These are phyloP conservation scores for Cercophora newfieldiana DNA, from an alignment of 495 filamentous ascomycete genomes.

Conservation along the genomic window DNA sequence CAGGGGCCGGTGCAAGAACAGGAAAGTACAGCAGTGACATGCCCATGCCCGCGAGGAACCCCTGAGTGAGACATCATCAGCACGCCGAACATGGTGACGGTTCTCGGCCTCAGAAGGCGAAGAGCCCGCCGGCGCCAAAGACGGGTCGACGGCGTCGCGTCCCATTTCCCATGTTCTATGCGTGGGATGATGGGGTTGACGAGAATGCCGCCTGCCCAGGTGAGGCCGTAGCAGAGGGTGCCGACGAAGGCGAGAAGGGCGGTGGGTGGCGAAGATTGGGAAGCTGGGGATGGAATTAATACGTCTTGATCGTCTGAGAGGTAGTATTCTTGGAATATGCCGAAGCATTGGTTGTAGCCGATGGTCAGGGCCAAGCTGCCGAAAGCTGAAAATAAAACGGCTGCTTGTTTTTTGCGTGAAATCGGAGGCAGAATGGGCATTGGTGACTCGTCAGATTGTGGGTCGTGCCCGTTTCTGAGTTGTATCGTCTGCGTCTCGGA, in stretches of 20 bases:
- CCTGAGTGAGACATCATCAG: constrained; percentile 49
- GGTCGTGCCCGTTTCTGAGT: no score
- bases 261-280: constrained; percentile 33
- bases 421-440: constrained; percentile 23
- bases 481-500: no score
- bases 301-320: constrained; percentile 41
- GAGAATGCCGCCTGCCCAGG: constrained; percentile 52
- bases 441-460: no score
- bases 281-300: constrained; percentile 33
- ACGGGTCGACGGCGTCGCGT: constrained; percentile 28
- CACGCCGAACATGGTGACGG: constrained; percentile 39
- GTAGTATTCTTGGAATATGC: constrained; percentile 52
- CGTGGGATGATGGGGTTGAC: constrained; percentile 50
- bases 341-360: constrained; percentile 56
- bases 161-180: constrained; percentile 32
- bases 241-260: constrained; percentile 52
- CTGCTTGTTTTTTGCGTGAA: constrained; percentile 44
- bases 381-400: constrained; percentile 46
- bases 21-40: constrained; percentile 53
- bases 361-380: constrained; percentile 48
- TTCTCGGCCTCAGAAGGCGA: no score
- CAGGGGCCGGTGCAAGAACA: constrained; percentile 45
- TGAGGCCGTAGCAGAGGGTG: constrained; percentile 49
- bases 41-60: constrained; percentile 47
- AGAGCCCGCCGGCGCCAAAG: constrained; percentile 28